Conservation (phyloP, 2,329 filamentous ascomycete genomes). For the Pseudocercospora pini-densiflorae region DNA sequence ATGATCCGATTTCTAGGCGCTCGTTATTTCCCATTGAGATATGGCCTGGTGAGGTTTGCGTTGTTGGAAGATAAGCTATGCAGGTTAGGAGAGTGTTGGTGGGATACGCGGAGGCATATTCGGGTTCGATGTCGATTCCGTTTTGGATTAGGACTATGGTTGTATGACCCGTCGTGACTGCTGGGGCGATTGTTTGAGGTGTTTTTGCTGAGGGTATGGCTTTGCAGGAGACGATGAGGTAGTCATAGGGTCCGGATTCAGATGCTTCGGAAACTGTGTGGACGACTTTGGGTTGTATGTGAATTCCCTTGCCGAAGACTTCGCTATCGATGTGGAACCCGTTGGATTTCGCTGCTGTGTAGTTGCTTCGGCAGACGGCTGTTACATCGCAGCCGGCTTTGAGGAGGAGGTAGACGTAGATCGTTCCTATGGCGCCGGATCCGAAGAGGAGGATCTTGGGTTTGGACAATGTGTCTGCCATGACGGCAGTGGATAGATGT, state of each 20-base stretch:
- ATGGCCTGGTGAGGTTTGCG: slow-evolving; percentile 54
- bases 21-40: slow-evolving; percentile 55
- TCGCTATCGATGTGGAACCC: slow-evolving; percentile 50
- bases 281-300: slow-evolving; percentile 43
- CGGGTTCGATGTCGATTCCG: slow-evolving; percentile 64
- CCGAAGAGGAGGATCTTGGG: slow-evolving; percentile 48
- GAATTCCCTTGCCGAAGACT: slow-evolving; percentile 43
- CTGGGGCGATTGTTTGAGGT: slow-evolving; percentile 45
- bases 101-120: slow-evolving; percentile 57
- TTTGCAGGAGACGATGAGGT: slow-evolving; percentile 54
- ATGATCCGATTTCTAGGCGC: slow-evolving; percentile 56
- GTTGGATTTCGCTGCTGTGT: slow-evolving; percentile 45
- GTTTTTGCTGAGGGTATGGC: slow-evolving; percentile 47
- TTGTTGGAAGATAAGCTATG: slow-evolving; percentile 60
- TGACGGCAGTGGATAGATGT: not conserved
- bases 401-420: slow-evolving; percentile 49
- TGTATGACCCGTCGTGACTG: slow-evolving; percentile 48
- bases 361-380: slow-evolving; percentile 53
- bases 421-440: slow-evolving; percentile 48
- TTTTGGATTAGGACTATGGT: slow-evolving; percentile 66
- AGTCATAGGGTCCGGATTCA: slow-evolving; percentile 47
- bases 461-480: slow-evolving; percentile 13
- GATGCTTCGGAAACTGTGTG: slow-evolving; percentile 43
- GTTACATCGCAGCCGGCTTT: slow-evolving; percentile 46
- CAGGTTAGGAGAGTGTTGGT: slow-evolving; percentile 59